A percentile compares a stretch with the other conserved stretches of the same genome.
These are phyloP conservation scores for Ettlia oleoabundans DNA, from an alignment of 139 green algal genomes.

Conservation along the genomic window DNA sequence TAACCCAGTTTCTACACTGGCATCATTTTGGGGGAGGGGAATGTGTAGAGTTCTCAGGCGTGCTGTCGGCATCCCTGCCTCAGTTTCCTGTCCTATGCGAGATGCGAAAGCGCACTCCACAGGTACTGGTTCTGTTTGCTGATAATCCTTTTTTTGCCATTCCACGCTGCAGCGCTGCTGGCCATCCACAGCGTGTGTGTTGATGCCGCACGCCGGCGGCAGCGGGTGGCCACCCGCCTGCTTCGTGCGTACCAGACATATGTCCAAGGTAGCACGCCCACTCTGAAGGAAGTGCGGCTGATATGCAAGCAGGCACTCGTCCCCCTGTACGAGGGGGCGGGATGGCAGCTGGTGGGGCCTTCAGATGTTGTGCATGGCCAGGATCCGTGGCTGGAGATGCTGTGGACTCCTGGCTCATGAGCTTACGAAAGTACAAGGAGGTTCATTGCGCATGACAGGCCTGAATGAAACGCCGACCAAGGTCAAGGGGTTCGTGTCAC, in stretches of 20 bases:
- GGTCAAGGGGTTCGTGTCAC: too few species aligned
- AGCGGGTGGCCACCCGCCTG: constrained; percentile 53
- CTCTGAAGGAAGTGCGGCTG: constrained; percentile 48
- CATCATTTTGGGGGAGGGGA: too few species aligned
- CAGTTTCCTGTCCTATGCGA: too few species aligned
- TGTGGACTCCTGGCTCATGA: constrained; percentile 7
- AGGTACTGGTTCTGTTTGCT: too few species aligned
- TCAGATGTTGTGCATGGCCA: constrained; percentile 65
- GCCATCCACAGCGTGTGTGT: constrained; percentile 72
- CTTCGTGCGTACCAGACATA: constrained; percentile 61
- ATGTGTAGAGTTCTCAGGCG: too few species aligned
- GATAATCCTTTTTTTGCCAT: too few species aligned
- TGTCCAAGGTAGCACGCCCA: constrained; percentile 42
- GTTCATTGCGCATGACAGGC: too few species aligned
- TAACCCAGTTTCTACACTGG: too few species aligned
- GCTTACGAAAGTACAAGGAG: too few species aligned
- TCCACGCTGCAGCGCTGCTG: constrained; percentile 41
- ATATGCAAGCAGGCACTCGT: constrained; percentile 68
- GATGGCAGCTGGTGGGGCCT: constrained; percentile 40
- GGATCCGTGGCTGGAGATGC: constrained; percentile 67
- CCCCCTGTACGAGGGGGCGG: constrained; percentile 1
- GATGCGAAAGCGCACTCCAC: too few species aligned
- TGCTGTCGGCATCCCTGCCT: too few species aligned
- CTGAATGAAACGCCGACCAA: too few species aligned
- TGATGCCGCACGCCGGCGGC: constrained; percentile 26